Evolutionary conservation across 2,329 filamentous ascomycete species (phyloP).

Genomic region (Neurospora sp.): DNA sequence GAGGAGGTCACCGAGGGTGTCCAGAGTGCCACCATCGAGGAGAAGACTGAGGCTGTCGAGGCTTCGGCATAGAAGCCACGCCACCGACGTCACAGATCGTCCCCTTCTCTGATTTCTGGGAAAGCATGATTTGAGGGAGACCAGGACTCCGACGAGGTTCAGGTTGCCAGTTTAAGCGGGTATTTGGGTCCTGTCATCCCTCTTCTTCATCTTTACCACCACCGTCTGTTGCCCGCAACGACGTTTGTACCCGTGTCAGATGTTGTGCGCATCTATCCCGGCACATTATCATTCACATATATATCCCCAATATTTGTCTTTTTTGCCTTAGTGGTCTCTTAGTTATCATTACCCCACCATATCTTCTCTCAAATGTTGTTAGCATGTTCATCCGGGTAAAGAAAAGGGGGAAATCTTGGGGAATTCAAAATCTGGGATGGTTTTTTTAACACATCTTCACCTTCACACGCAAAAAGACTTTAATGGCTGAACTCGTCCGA

Average conservation of each 20-base stretch:
- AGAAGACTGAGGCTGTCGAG: conserved; percentile 28
- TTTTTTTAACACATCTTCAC: background rate
- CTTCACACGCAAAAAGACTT: background rate
- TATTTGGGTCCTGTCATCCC: background rate
- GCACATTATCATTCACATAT: background rate
- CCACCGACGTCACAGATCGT: background rate
- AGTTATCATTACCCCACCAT: background rate
- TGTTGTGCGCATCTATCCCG: background rate
- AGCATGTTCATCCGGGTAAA: background rate
- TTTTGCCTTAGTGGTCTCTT: background rate
- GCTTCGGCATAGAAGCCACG: conserved; percentile 5
- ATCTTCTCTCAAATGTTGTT: background rate
- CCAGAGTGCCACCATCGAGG: conserved; percentile 42
- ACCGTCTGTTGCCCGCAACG: background rate
- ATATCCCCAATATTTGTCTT: background rate
- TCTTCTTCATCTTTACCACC: background rate
- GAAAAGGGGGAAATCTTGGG: background rate
- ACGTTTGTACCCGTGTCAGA: background rate
- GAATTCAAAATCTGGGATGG: background rate
- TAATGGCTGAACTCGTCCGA: background rate
- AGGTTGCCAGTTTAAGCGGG: background rate
- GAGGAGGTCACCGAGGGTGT: conserved; percentile 43
- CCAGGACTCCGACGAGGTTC: background rate
- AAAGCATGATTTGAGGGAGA: background rate
- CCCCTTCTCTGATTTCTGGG: background rate